phyloP scores from a whole-genome alignment of 345 rosid genomes.

The Eutrema heterophyllum region DNA sequence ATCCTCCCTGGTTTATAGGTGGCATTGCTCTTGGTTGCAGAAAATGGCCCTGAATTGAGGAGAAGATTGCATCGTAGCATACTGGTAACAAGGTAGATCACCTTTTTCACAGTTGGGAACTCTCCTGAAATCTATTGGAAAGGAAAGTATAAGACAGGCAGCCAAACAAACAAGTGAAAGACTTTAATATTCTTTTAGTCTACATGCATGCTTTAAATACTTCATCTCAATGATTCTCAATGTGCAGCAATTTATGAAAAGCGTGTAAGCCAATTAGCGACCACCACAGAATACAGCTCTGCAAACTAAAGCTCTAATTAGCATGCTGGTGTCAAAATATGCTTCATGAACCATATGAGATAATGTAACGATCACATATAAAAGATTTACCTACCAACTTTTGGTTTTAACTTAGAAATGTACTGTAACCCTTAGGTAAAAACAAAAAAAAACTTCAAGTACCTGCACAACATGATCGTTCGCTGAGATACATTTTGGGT shows the following conservation, averaged over 20 bases:
- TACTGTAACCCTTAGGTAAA: no score
- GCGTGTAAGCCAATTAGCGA: not conserved
- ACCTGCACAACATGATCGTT: conserved; percentile 71
- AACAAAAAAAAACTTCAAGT: not conserved
- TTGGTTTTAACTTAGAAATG: no score
- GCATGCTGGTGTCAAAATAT: no score
- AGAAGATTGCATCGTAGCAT: conserved; percentile 5
- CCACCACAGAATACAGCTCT: no score
- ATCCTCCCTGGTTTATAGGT: no score
- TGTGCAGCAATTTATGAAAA: not conserved
- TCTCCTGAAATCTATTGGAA: conserved; percentile 65
- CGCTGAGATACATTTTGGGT: conserved; percentile 49
- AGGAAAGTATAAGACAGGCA: conserved; percentile 8
- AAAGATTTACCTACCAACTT: no score
- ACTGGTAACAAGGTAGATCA: conserved; percentile 54
- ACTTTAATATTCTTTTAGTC: not conserved
- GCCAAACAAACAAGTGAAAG: not conserved
- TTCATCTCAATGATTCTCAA: not conserved
- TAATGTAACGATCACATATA: no score
- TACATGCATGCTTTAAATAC: not conserved
- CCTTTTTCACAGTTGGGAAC: conserved; percentile 46
- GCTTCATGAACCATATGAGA: no score
- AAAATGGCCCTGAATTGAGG: no score
- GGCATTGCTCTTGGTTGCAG: no score
- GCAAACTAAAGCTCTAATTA: no score